phyloP scores from a whole-genome alignment of 345 rosid species.

The Capsella bursapastoris region DNA sequence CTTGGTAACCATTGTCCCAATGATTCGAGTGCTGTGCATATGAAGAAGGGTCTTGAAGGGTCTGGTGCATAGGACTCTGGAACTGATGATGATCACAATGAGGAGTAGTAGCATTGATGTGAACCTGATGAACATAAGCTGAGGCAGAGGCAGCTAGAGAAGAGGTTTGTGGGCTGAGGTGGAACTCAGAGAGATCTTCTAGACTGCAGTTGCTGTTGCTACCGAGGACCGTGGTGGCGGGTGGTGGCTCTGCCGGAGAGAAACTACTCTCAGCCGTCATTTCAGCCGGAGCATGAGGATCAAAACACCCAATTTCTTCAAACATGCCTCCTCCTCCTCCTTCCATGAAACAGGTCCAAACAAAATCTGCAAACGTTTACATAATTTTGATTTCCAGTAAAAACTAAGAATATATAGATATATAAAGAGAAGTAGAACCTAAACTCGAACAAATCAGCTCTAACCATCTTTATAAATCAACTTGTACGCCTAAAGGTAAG shows the following conservation, averaged over 20 bases:
- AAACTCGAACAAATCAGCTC: conserved; percentile 3
- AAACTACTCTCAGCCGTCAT: conserved; percentile 39
- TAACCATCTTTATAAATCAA: not conserved
- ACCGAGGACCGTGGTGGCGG: conserved; percentile 23
- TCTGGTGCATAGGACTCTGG: conserved; percentile 42
- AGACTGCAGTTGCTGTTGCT: conserved; percentile 46
- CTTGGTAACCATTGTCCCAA: conserved; percentile 50
- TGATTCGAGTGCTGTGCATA: conserved; percentile 25
- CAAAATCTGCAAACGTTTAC: conserved; percentile 19
- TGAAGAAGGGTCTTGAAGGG: conserved; percentile 32
- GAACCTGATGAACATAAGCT: conserved; percentile 53
- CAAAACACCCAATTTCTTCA: conserved; percentile 59
- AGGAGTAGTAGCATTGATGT: conserved; percentile 39
- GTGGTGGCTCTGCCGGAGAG: conserved; percentile 39
- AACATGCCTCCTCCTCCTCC: conserved; percentile 44
- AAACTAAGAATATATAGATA: not conserved
- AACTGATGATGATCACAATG: conserved; percentile 32
- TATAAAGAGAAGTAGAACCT: not conserved
- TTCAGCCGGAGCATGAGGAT: conserved; percentile 51
- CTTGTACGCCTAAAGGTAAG: not conserved
- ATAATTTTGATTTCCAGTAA: not conserved
- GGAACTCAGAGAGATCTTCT: conserved; percentile 55
- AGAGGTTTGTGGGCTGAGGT: conserved; percentile 42
- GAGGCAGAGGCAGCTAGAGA: conserved; percentile 35
- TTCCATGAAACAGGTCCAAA: conserved; percentile 24